Conservation (phyloP, 805 yeast species). For the Candida quercuum region DNA sequence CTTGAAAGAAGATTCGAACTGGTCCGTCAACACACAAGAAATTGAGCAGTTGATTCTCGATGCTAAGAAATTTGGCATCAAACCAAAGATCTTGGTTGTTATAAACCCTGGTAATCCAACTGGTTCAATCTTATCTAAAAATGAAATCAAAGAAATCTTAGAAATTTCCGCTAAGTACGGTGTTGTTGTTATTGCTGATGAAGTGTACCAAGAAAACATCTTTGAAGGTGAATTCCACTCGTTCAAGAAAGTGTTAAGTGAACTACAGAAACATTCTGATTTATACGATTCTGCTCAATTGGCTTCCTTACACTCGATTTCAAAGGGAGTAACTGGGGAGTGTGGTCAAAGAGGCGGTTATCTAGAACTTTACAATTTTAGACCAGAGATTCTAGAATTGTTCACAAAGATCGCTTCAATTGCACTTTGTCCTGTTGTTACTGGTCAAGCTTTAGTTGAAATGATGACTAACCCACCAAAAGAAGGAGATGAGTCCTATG, state of each 20-base stretch:
- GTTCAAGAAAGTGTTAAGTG: slow-evolving; percentile 71
- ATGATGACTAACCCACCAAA: slow-evolving; percentile 91
- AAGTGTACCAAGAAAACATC: slow-evolving; percentile 93
- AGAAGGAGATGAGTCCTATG: slow-evolving; percentile 71
- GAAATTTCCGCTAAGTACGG: slow-evolving; percentile 81
- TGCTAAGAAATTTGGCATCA: slow-evolving; percentile 46
- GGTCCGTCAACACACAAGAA: slow-evolving; percentile 77
- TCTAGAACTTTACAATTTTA: slow-evolving; percentile 87
- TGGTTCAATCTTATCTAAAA: slow-evolving; percentile 69
- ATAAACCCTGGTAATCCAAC: slow-evolving; percentile 99
- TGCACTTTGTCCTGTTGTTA: slow-evolving; percentile 87
- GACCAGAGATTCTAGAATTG: slow-evolving; percentile 59
- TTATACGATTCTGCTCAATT: slow-evolving; percentile 70
- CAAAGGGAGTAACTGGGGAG: slow-evolving; percentile 96
- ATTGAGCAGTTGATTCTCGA: slow-evolving; percentile 49
- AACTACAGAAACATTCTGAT: slow-evolving; percentile 52
- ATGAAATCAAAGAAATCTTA: slow-evolving; percentile 66
- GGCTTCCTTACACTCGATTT: slow-evolving; percentile 94
- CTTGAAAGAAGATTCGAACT: slow-evolving; percentile 70
- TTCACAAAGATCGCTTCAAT: slow-evolving; percentile 85
- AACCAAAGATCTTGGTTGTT: slow-evolving; percentile 77
- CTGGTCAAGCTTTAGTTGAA: slow-evolving; percentile 92
- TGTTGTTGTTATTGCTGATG: slow-evolving; percentile 89
- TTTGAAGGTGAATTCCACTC: slow-evolving; percentile 80
- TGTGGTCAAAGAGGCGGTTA: slow-evolving; percentile 99